A percentile compares a stretch with the other conserved stretches of the same genome.
phyloP scores from a whole-genome alignment of 2,329 filamentous ascomycete species.

The Neofusicoccum cordaticola region DNA sequence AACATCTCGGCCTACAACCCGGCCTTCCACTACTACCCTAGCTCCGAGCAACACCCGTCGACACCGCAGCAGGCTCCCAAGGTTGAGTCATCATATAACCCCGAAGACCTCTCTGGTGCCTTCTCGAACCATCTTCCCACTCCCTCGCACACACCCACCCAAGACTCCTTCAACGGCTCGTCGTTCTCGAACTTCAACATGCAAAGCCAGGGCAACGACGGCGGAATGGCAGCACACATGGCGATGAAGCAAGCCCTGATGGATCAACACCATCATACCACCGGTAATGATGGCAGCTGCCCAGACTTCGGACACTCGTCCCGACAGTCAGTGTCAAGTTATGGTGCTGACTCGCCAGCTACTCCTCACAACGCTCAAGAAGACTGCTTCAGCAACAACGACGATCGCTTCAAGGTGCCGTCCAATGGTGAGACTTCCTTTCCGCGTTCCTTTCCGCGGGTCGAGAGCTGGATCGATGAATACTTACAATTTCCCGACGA shows the following conservation, averaged over 20 bases:
- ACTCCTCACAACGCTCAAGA: conserved; percentile 57
- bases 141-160: conserved; percentile 54
- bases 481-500: conserved; percentile 65
- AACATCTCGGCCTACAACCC: conserved; percentile 31
- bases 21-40: conserved; percentile 42
- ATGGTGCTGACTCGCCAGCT: conserved; percentile 59
- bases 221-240: conserved; percentile 50
- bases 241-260: conserved; percentile 60
- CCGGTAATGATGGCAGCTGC: conserved; percentile 45
- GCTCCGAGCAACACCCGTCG: conserved; percentile 42
- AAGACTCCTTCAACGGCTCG: conserved; percentile 50
- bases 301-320: conserved; percentile 54
- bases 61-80: conserved; percentile 32
- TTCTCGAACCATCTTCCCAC: conserved; percentile 55
- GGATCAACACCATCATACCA: conserved; percentile 45
- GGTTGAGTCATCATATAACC: conserved; percentile 27
- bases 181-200: conserved; percentile 40
- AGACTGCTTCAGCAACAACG: conserved; percentile 40
- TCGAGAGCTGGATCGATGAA: conserved; percentile 54
- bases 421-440: conserved; percentile 53
- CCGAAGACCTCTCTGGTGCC: conserved; percentile 39
- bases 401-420: conserved; percentile 51
- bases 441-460: conserved; percentile 25
- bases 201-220: conserved; percentile 35
- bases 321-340: conserved; percentile 58